Evolutionary conservation across 768 basidiomycete genomes (phyloP).

Genomic region (Russula compacta): DNA sequence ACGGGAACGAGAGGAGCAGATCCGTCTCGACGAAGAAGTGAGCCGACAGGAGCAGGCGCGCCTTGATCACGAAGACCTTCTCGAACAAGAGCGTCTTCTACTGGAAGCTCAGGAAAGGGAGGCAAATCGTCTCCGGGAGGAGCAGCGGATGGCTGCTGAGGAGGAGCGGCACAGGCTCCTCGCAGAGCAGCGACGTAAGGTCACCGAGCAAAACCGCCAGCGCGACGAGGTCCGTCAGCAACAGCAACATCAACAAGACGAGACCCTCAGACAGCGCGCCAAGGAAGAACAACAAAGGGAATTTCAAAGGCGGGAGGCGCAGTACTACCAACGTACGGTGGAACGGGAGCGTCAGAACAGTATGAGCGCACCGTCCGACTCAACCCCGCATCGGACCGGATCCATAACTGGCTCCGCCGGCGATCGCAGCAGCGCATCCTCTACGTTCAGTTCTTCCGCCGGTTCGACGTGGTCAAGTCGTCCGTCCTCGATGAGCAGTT

Average conservation of each 20-base stretch:
- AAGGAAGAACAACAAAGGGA: slow-evolving; percentile 26
- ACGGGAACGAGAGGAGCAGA: slow-evolving; percentile 15
- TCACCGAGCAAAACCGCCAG: slow-evolving; percentile 25
- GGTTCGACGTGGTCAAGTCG: slow-evolving; percentile 19
- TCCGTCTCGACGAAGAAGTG: slow-evolving; percentile 13
- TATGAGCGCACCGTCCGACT: slow-evolving; percentile 12
- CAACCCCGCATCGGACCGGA: slow-evolving; percentile 24
- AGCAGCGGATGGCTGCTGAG: slow-evolving; percentile 5
- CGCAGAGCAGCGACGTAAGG: slow-evolving; percentile 28
- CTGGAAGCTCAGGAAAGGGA: slow-evolving; percentile 5
- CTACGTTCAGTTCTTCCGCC: slow-evolving; percentile 16
- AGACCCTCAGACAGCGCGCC: slow-evolving; percentile 23
- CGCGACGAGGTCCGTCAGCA: slow-evolving; percentile 22
- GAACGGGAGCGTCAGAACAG: slow-evolving; percentile 26
- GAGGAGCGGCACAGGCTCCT: slow-evolving; percentile 24
- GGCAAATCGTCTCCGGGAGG: slow-evolving; percentile 10
- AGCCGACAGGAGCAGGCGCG: slow-evolving; percentile 16
- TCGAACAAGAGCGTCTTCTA: slow-evolving; percentile 3
- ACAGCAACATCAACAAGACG: slow-evolving; percentile 21
- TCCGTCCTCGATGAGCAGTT: slow-evolving; percentile 16
- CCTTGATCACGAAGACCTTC: slow-evolving; percentile 1
- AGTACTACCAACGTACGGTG: slow-evolving; percentile 12
- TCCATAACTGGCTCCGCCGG: slow-evolving; percentile 14
- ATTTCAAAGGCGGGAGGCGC: slow-evolving; percentile 18
- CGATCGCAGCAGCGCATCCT: slow-evolving; percentile 21